phyloP scores from a whole-genome alignment of 2,329 filamentous ascomycete species.

The Pyricularia sp. region DNA sequence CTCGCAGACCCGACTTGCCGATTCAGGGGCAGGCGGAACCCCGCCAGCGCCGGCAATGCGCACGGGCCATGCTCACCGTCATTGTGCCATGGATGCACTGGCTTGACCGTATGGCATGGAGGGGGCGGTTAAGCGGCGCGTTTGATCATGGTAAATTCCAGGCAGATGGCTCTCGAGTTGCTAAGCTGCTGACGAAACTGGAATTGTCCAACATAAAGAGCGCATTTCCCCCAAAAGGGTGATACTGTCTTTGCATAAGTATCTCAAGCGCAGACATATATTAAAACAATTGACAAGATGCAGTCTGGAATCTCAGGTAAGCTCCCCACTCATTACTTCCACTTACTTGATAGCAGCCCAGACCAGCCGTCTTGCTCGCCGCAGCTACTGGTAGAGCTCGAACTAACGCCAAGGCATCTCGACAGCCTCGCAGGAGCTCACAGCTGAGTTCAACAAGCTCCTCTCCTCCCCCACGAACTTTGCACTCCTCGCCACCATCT shows the following conservation, averaged over 20 bases:
- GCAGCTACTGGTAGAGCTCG: background rate
- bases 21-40: background rate
- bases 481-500: conserved; percentile 63
- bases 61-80: background rate
- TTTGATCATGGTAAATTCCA: background rate
- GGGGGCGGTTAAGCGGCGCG: background rate
- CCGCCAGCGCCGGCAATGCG: background rate
- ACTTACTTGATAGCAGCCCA: background rate
- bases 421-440: conserved; percentile 70
- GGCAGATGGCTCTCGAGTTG: background rate
- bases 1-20: no score
- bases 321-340: conserved; percentile 6
- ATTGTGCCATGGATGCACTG: background rate
- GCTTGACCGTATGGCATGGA: background rate
- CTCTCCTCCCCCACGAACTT: conserved; percentile 53
- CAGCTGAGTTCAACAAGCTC: conserved; percentile 61
- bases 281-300: conserved; percentile 38
- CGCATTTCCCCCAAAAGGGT: background rate
- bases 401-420: conserved; percentile 2
- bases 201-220: background rate
- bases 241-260: background rate
- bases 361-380: background rate
- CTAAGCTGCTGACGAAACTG: background rate
- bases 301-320: conserved; percentile 71
- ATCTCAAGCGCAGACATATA: background rate